These are phyloP conservation scores for Colletotrichum eleusines DNA, from an alignment of 2,329 filamentous ascomycete genomes.

Conservation along the genomic window DNA sequence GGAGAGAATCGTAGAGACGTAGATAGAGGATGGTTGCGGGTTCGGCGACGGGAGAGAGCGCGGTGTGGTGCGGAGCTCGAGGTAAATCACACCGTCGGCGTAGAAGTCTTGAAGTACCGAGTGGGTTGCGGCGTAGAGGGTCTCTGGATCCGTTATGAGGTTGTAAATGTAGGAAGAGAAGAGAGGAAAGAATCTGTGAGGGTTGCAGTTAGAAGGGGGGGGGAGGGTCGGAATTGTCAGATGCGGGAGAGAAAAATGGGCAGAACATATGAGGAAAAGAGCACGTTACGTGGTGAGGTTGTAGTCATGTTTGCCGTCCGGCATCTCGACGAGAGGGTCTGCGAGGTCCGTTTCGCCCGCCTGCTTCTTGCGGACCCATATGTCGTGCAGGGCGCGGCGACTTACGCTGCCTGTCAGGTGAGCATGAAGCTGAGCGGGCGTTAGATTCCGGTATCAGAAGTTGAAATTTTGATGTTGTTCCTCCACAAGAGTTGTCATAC, in stretches of 20 bases:
- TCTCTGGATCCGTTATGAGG: constrained; percentile 73
- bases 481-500: constrained; percentile 47
- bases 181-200: constrained; percentile 77
- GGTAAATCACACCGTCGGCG: constrained; percentile 78
- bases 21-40: constrained; percentile 62
- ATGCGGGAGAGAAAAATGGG: constrained; percentile 4
- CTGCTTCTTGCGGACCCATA: constrained; percentile 74
- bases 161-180: constrained; percentile 86
- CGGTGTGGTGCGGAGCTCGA: constrained; percentile 85
- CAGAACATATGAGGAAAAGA: constrained; percentile 15
- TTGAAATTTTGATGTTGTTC: constrained; percentile 11
- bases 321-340: constrained; percentile 78
- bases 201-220: background rate
- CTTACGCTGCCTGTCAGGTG: constrained; percentile 85
- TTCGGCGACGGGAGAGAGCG: constrained; percentile 52
- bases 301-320: constrained; percentile 77
- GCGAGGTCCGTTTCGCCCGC: constrained; percentile 66
- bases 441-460: background rate
- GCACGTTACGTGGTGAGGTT: constrained; percentile 73
- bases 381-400: constrained; percentile 77
- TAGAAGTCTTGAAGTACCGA: constrained; percentile 76
- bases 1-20: constrained; percentile 75
- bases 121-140: constrained; percentile 71
- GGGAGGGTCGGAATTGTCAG: background rate
- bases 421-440: constrained; percentile 73